Conservation (phyloP, 257 asterid species). For the Fraxinus pennsylvanica region DNA sequence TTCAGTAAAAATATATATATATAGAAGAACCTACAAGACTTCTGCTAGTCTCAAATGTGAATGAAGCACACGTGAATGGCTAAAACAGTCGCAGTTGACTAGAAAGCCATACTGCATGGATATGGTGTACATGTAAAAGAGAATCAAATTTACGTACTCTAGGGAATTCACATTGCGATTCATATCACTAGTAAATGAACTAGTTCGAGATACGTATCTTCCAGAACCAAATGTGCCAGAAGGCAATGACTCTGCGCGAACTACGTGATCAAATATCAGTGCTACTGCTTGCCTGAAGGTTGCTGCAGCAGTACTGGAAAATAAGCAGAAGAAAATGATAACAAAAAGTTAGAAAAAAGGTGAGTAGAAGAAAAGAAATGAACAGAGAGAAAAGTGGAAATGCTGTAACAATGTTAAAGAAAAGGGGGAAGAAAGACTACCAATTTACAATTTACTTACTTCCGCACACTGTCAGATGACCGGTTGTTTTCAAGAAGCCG, state of each 20-base stretch:
- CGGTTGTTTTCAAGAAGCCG: constrained; percentile 87
- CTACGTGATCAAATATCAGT: constrained; percentile 86
- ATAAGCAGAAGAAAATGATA: constrained; percentile 31
- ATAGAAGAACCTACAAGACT: background rate
- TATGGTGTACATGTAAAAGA: constrained; percentile 19
- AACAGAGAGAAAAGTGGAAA: constrained; percentile 17
- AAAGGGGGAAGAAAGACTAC: background rate
- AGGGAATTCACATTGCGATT: constrained; percentile 80
- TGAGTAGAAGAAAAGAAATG: constrained; percentile 10
- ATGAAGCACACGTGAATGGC: constrained; percentile 5
- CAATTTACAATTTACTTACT: constrained; percentile 62
- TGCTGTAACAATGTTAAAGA: background rate
- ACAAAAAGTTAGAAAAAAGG: constrained; percentile 16
- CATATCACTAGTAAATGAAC: constrained; percentile 89
- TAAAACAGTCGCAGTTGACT: constrained; percentile 17
- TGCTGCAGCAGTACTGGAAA: constrained; percentile 99
- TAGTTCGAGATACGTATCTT: constrained; percentile 75
- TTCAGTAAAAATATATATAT: background rate
- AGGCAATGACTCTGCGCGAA: constrained; percentile 81
- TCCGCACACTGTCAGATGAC: constrained; percentile 97
- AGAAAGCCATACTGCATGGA: constrained; percentile 22
- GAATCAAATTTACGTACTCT: constrained; percentile 60
- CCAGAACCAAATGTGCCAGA: constrained; percentile 84
- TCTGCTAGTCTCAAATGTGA: background rate
- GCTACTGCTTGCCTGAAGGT: constrained; percentile 99